Base-by-base conservation (phyloP, 2,329 filamentous ascomycete genomes). In the Stachybotrys echinatus region DNA sequence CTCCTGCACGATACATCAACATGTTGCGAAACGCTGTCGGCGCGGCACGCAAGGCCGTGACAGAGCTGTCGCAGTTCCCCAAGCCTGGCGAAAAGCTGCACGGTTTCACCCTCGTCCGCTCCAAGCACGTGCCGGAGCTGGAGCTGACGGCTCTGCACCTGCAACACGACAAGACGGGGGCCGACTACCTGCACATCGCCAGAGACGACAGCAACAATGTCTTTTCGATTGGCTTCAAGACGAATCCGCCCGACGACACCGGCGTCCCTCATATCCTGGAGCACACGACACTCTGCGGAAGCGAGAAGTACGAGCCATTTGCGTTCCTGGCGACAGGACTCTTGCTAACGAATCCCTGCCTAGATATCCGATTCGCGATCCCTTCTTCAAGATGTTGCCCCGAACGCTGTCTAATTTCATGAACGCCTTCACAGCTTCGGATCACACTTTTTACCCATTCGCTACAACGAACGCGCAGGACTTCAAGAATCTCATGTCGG, bases 301-400 rank as follows among this genome's bases (percentile, higher is more conserved):
- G 92, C 65, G 78, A 95, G 67, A 96, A 95, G 85, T 96, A 72
- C 61, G 74, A 61, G 34, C 39, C 37, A 6, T 42, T 23, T 14
- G 18, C 19, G 47, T 48, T 47, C 44, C 31, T 49, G 37, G 42
- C 45, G 45, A 42, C 44, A 34, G 40, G 31, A 23, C 40, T 19
- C 49, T 3, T 34, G 40, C 51, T 55, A 56, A 50, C 66, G 72
- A 51, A 72, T 52, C 18, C n/a, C 8, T 44, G n/a, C 17, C 51
- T 34, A 92, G 89, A 68, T 95, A 92, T 65, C 94, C 94, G n/a
- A 92, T 99, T 51, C 89, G 94, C 54, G 94, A 99, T 64, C 94
- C 94, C 0, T 99, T 99, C 77, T 99, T 99, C 78, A 99, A 97
- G 80, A 99, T 99, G 94, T 81, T 99, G 22, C 94, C 94, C 20